Evolutionary conservation across 2,329 filamentous ascomycete species (phyloP).

Genomic region (Sporothrix pseudoabietina): DNA sequence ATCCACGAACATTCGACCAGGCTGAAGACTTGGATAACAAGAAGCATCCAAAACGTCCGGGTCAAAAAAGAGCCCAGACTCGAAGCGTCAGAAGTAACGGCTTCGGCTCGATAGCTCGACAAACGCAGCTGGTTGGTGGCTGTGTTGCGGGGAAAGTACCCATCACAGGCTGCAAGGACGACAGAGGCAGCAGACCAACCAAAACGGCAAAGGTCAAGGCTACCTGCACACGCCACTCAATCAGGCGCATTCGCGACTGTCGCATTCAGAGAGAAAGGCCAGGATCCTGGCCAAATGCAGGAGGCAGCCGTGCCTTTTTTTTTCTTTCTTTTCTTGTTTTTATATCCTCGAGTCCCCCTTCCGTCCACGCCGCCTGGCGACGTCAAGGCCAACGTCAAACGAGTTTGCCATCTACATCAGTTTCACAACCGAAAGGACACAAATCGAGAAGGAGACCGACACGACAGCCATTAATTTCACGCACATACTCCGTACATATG

Average conservation of each 20-base stretch:
- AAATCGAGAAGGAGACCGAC: neutral
- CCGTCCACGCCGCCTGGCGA: too few species aligned
- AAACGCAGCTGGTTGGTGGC: neutral
- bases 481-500: neutral
- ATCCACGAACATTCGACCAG: neutral
- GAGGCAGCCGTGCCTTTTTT: neutral
- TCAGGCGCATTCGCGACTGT: conserved; percentile 22
- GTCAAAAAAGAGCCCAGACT: neutral
- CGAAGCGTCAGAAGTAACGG: neutral
- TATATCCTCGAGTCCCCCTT: neutral
- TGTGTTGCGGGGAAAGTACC: conserved; percentile 16
- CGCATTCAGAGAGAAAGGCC: conserved; percentile 14
- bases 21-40: neutral
- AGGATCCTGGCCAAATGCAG: conserved; percentile 11
- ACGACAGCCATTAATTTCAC: neutral
- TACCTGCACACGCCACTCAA: conserved; percentile 8
- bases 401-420: neutral
- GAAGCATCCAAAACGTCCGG: neutral
- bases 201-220: neutral
- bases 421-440: neutral
- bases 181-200: conserved; percentile 10
- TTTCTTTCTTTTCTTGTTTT: neutral
- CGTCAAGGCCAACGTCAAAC: neutral
- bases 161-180: neutral
- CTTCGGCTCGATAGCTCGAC: neutral